phyloP scores from a whole-genome alignment of 345 rosid species.

The Eucalyptus coolabah region DNA sequence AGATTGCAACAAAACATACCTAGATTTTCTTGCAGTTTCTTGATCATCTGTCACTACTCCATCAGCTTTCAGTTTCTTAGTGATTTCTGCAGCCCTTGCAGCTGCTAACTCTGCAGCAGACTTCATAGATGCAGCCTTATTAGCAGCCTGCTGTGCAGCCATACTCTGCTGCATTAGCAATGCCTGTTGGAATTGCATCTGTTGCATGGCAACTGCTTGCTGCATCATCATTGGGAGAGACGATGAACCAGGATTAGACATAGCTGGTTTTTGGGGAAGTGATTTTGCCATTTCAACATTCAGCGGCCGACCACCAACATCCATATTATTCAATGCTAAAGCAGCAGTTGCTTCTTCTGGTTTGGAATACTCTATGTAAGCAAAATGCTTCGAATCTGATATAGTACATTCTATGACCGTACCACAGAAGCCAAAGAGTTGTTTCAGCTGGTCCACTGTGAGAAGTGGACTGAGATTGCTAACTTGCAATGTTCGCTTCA shows the following conservation, averaged over 20 bases:
- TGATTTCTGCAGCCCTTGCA: constrained; percentile 96
- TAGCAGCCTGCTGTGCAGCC: constrained; percentile 98
- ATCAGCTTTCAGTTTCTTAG: constrained; percentile 78
- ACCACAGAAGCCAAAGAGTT: constrained; percentile 89
- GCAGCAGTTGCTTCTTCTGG: constrained; percentile 92
- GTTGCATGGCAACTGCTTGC: constrained; percentile 99
- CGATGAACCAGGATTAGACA: constrained; percentile 32
- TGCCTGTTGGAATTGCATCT: constrained; percentile 97
- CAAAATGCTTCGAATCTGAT: constrained; percentile 86
- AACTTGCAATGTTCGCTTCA: constrained; percentile 89
- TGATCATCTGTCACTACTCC: constrained; percentile 55
- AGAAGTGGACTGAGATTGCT: constrained; percentile 94
- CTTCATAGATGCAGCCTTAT: constrained; percentile 90
- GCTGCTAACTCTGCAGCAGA: constrained; percentile 97
- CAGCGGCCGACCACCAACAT: constrained; percentile 85
- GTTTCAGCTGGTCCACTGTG: constrained; percentile 84
- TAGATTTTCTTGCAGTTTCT: constrained; percentile 44
- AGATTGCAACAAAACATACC: constrained; percentile 16
- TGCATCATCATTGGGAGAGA: constrained; percentile 98
- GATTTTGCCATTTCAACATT: constrained; percentile 97
- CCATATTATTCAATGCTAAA: constrained; percentile 83
- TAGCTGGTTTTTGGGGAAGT: constrained; percentile 70
- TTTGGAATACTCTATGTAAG: constrained; percentile 80
- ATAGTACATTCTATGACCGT: constrained; percentile 71
- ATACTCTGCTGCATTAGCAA: constrained; percentile 91